Percentiles rank a stretch among this genome's conserved stretches.
These are phyloP conservation scores for Starmerella cellae DNA, from an alignment of 805 yeast species.

Conservation along the genomic window DNA sequence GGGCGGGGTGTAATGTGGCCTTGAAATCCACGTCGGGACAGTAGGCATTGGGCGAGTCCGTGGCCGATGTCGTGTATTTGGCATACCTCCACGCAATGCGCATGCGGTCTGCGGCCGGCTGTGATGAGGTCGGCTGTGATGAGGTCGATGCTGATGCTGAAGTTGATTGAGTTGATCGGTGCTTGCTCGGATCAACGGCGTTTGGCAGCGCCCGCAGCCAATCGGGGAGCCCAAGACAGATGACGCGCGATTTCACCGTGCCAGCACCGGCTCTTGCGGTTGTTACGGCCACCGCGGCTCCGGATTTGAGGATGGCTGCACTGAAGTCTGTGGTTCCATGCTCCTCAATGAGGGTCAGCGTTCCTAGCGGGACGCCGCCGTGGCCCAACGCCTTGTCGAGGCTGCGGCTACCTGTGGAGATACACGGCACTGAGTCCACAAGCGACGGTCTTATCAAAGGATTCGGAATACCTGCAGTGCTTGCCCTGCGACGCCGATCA, in stretches of 20 bases:
- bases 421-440: constrained; percentile 56
- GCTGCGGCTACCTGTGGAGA: constrained; percentile 69
- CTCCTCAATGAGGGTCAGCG: constrained; percentile 60
- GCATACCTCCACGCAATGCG: constrained; percentile 95
- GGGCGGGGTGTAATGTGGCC: constrained; percentile 15
- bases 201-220: constrained; percentile 26
- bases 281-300: constrained; percentile 59
- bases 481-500: no score
- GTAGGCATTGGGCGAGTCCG: constrained; percentile 21
- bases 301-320: constrained; percentile 51
- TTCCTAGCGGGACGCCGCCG: constrained; percentile 74
- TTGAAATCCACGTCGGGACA: constrained; percentile 17
- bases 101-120: constrained; percentile 30
- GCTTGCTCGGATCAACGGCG: background rate
- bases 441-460: constrained; percentile 50
- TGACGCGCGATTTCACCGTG: constrained; percentile 3
- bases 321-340: constrained; percentile 80
- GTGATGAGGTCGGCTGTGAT: background rate
- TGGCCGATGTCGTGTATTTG: constrained; percentile 16
- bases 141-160: background rate
- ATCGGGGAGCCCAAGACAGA: constrained; percentile 19
- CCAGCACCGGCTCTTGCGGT: constrained; percentile 40
- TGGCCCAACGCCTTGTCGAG: constrained; percentile 65
- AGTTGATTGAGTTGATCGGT: background rate
- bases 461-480: no score